Evolutionary conservation across 768 basidiomycete species (phyloP).

Genomic region (Leccinum ochraceum): DNA sequence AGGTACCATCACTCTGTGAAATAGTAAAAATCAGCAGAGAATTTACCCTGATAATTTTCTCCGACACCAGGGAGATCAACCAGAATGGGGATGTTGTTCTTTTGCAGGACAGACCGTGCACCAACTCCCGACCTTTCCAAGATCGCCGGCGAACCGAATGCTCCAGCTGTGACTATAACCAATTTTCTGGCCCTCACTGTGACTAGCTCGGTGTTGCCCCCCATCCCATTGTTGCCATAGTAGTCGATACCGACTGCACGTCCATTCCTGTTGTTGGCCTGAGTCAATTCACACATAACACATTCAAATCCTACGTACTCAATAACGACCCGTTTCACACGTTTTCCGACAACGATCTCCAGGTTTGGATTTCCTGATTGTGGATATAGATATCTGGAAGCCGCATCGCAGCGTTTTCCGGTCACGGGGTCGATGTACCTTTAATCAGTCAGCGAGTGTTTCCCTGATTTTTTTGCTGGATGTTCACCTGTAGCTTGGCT

Average conservation of each 20-base stretch:
- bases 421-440: conserved; percentile 57
- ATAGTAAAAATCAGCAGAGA: conserved; percentile 5
- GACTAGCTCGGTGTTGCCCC: conserved; percentile 3
- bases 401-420: conserved; percentile 29
- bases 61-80: neutral
- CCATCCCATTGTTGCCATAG: conserved; percentile 20
- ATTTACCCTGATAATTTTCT: conserved; percentile 41
- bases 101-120: conserved; percentile 44
- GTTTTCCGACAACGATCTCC: conserved; percentile 29
- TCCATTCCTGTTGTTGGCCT: conserved; percentile 24
- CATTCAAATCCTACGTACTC: neutral
- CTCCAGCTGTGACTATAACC: conserved; percentile 51
- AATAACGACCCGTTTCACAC: neutral
- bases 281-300: neutral
- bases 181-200: conserved; percentile 35
- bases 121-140: conserved; percentile 72
- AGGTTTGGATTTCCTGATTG: conserved; percentile 31
- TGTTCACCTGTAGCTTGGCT: conserved; percentile 20
- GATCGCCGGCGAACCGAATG: conserved; percentile 56
- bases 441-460: too few relatives aligned
- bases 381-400: conserved; percentile 39
- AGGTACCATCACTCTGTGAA: neutral
- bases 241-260: conserved; percentile 41
- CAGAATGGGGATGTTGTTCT: conserved; percentile 44
- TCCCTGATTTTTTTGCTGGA: neutral